Conservation (phyloP, 2,329 filamentous ascomycete species). For the Lasiodiplodia sp. region DNA sequence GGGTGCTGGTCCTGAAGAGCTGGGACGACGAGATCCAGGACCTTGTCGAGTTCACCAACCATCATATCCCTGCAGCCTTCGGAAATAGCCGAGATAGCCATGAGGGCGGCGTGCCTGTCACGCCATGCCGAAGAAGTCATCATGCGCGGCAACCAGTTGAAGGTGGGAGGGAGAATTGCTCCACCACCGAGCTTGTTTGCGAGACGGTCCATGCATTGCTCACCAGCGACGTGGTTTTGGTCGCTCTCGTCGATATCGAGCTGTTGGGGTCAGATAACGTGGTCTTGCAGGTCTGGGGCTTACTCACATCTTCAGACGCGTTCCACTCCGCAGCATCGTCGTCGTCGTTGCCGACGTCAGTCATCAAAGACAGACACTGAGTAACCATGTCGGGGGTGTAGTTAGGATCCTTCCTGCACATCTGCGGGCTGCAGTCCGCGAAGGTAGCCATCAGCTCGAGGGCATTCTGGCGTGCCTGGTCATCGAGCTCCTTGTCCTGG, state of each 20-base stretch:
- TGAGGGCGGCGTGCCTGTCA: slow-evolving; percentile 93
- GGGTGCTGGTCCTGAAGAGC: slow-evolving; percentile 89
- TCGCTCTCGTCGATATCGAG: slow-evolving; percentile 96
- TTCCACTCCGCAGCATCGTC: slow-evolving; percentile 97
- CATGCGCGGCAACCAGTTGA: slow-evolving; percentile 97
- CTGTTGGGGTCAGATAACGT: slow-evolving; percentile 53
- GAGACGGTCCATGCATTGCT: slow-evolving; percentile 97
- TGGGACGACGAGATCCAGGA: slow-evolving; percentile 92
- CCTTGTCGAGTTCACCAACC: slow-evolving; percentile 92
- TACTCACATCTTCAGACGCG: slow-evolving; percentile 81
- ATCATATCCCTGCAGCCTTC: slow-evolving; percentile 96
- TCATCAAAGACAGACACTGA: slow-evolving; percentile 97
- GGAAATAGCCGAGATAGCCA: slow-evolving; percentile 98
- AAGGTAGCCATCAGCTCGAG: slow-evolving; percentile 98
- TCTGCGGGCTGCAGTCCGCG: slow-evolving; percentile 89
- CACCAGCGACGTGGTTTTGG: slow-evolving; percentile 94
- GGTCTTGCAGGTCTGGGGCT: slow-evolving; percentile 1
- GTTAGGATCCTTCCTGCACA: slow-evolving; percentile 92
- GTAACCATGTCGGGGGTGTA: slow-evolving; percentile 98
- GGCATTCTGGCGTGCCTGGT: slow-evolving; percentile 90
- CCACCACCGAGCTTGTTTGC: slow-evolving; percentile 97
- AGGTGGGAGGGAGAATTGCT: slow-evolving; percentile 90
- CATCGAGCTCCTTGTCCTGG: slow-evolving; percentile 92
- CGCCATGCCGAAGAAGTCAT: slow-evolving; percentile 95
- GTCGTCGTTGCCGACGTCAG: slow-evolving; percentile 91